A percentile compares a stretch with the other conserved stretches of the same genome.
Evolutionary conservation across 176 grass and related monocot genomes (phyloP).

Genomic region (Tillandsia leiboldiana): DNA sequence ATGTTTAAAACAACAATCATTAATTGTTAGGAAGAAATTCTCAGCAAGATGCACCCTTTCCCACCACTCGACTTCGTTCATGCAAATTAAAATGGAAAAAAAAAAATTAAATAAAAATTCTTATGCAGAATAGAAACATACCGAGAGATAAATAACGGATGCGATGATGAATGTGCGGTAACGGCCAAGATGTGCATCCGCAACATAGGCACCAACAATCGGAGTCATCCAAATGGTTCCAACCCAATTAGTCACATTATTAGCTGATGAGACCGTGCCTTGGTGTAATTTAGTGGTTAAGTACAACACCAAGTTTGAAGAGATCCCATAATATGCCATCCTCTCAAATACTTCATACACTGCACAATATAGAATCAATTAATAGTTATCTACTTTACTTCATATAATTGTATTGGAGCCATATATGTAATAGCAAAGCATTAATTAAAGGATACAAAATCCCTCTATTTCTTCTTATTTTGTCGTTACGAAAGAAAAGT

Average conservation of each 20-base stretch:
- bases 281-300: constrained; percentile 70
- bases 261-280: constrained; percentile 65
- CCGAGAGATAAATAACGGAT: constrained; percentile 59
- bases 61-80: too few species aligned
- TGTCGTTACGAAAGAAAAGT: too few species aligned
- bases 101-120: not conserved
- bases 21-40: too few species aligned
- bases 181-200: constrained; percentile 80
- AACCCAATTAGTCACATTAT: constrained; percentile 91
- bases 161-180: constrained; percentile 77
- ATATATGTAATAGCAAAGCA: too few species aligned
- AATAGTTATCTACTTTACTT: too few species aligned
- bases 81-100: too few species aligned
- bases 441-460: too few species aligned
- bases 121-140: constrained; percentile 19
- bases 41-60: too few species aligned
- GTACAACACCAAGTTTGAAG: constrained; percentile 85
- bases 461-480: too few species aligned
- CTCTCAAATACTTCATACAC: constrained; percentile 95
- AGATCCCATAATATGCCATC: constrained; percentile 87
- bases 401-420: too few species aligned
- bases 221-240: constrained; percentile 94
- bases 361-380: constrained; percentile 8
- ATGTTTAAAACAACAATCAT: too few species aligned
- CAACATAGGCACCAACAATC: constrained; percentile 70